Evolutionary conservation across 805 yeast genomes (phyloP).

Genomic region (Lachancea kluyveri): DNA sequence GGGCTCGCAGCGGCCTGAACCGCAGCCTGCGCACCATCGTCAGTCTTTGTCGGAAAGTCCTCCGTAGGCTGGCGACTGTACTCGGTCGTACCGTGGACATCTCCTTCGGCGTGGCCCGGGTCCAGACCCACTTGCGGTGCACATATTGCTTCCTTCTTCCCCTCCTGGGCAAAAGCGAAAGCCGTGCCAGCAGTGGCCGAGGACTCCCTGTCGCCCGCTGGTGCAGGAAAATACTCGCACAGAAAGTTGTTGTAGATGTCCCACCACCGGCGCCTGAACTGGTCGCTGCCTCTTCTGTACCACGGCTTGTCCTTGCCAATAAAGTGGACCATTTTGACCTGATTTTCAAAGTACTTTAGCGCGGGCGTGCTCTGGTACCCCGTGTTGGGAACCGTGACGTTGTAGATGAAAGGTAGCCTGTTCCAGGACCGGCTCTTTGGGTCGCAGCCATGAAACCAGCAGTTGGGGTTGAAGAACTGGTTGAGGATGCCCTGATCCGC

Average conservation of each 20-base stretch:
- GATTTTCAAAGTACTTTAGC: slow-evolving; percentile 41
- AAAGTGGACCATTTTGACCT: slow-evolving; percentile 51
- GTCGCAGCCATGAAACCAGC: slow-evolving; percentile 7
- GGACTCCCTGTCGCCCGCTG: no score
- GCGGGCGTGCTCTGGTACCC: slow-evolving; percentile 75
- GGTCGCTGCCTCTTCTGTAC: slow-evolving; percentile 23
- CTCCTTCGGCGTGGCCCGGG: no score
- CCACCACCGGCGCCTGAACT: slow-evolving; percentile 10
- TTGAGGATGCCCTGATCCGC: slow-evolving; percentile 90
- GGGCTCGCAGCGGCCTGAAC: no score
- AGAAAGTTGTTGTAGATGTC: slow-evolving; percentile 4
- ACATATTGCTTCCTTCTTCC: no score
- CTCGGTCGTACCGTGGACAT: no score
- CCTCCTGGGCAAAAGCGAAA: no score
- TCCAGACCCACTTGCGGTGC: no score
- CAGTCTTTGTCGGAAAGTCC: no score
- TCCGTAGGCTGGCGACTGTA: no score
- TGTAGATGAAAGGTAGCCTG: slow-evolving; percentile 71
- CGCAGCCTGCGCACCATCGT: no score
- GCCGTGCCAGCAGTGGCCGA: no score
- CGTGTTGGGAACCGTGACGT: slow-evolving; percentile 65
- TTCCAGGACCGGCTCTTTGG: slow-evolving; percentile 53
- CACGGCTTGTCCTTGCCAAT: slow-evolving; percentile 63
- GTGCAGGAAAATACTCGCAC: slow-evolving; percentile 4
- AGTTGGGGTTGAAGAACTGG: slow-evolving; percentile 49